Evolutionary conservation across 306 rosid genomes (phyloP).

Genomic region (Citrullus amarus): DNA sequence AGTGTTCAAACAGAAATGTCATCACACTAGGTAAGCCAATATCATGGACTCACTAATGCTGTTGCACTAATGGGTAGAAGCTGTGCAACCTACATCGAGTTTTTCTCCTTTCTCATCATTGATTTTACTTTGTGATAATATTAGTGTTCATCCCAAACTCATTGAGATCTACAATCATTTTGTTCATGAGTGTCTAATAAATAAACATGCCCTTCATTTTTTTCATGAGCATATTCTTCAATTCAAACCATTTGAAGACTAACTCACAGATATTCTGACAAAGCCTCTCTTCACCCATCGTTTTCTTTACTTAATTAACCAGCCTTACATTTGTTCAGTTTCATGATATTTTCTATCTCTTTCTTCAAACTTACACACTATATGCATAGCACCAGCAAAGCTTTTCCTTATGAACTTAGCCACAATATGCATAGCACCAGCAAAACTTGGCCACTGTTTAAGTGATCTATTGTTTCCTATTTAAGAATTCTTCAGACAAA

Average conservation of each 20-base stretch:
- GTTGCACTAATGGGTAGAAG: not conserved
- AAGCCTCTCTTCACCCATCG: not conserved
- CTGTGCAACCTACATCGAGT: not conserved
- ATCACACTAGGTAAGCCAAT: not conserved
- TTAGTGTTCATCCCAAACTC: not conserved
- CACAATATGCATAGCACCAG: not conserved
- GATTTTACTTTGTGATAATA: not conserved
- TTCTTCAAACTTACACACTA: not conserved
- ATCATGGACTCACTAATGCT: not conserved
- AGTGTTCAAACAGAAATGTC: not conserved
- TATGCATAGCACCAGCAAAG: too few species aligned
- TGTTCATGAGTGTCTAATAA: not conserved
- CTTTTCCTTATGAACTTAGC: not conserved
- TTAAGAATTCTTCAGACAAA: not conserved
- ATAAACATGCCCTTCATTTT: not conserved
- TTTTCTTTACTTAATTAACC: not conserved
- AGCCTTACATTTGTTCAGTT: not conserved
- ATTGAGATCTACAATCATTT: not conserved
- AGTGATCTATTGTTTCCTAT: not conserved
- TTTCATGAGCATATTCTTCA: not conserved
- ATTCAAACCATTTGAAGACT: not conserved
- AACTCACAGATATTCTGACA: not conserved
- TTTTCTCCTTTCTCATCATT: not conserved
- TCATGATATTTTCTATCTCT: not conserved
- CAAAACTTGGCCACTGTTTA: not conserved